Evolutionary conservation across 495 filamentous ascomycete species (phyloP).

Genomic region (Aspergillus taichungensis): DNA sequence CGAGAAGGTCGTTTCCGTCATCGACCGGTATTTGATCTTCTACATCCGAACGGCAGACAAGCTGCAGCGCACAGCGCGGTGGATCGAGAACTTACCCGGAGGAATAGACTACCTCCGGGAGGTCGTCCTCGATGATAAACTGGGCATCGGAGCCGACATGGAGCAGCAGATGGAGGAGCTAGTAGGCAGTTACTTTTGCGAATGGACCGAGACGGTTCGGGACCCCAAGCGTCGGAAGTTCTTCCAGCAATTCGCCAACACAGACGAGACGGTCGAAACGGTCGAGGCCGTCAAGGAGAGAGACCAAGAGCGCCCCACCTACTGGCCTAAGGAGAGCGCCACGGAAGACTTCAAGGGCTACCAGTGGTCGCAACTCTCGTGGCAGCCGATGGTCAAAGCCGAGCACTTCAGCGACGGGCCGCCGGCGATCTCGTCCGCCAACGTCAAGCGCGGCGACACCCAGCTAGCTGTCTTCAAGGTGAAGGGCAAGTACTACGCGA

Average conservation of each 20-base stretch:
- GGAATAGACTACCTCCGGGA: constrained; percentile 78
- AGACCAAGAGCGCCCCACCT: constrained; percentile 65
- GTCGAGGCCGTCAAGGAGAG: constrained; percentile 70
- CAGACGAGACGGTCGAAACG: constrained; percentile 55
- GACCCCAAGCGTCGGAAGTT: constrained; percentile 57
- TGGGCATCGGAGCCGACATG: constrained; percentile 79
- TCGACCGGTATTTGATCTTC: constrained; percentile 91
- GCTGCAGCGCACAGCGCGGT: constrained; percentile 86
- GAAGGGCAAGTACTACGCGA: constrained; percentile 75
- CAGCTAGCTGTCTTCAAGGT: constrained; percentile 90
- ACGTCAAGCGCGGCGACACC: constrained; percentile 81
- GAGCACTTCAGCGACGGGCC: constrained; percentile 61
- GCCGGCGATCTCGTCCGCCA: constrained; percentile 58
- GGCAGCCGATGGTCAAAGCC: constrained; percentile 77
- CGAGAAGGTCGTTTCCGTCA: constrained; percentile 73
- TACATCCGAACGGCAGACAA: constrained; percentile 96
- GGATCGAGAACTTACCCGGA: constrained; percentile 82
- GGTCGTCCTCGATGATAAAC: constrained; percentile 80
- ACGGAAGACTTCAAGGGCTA: constrained; percentile 66
- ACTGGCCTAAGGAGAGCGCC: constrained; percentile 68
- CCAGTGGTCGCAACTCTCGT: constrained; percentile 65
- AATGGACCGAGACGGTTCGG: constrained; percentile 83
- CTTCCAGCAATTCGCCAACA: constrained; percentile 89
- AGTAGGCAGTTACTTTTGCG: constrained; percentile 85
- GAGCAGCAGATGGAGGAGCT: constrained; percentile 87